Evolutionary conservation across 805 yeast genomes (phyloP).

Genomic region (Blastobotrys attinorum): DNA sequence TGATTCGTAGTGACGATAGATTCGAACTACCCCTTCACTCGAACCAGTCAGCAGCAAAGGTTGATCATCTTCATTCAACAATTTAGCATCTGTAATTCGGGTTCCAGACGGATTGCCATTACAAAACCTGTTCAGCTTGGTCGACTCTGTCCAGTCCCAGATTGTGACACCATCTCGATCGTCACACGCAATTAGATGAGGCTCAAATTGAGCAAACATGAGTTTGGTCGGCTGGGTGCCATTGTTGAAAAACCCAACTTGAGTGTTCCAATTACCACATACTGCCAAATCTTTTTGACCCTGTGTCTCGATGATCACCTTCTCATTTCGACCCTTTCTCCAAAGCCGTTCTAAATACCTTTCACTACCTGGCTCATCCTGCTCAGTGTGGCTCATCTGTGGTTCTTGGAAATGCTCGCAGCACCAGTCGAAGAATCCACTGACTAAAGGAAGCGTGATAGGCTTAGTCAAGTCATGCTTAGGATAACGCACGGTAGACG

Average conservation of each 20-base stretch:
- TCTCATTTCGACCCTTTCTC: conserved; percentile 85
- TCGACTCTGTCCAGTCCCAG: conserved; percentile 75
- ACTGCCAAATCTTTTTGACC: conserved; percentile 78
- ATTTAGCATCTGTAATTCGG: conserved; percentile 75
- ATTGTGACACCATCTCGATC: conserved; percentile 76
- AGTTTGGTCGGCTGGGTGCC: conserved; percentile 72
- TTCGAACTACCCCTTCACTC: conserved; percentile 87
- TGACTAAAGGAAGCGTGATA: conserved; percentile 25
- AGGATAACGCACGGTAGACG: conserved; percentile 24
- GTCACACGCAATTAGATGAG: conserved; percentile 69
- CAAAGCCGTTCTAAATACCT: conserved; percentile 76
- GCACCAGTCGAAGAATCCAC: conserved; percentile 35
- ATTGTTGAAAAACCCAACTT: conserved; percentile 52
- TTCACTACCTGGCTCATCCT: conserved; percentile 87
- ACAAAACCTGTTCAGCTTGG: conserved; percentile 58
- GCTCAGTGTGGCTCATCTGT: conserved; percentile 75
- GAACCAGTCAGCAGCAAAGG: conserved; percentile 83
- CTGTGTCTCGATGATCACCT: conserved; percentile 81
- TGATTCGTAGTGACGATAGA: conserved; percentile 69
- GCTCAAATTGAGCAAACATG: conserved; percentile 85
- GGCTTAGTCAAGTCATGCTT: conserved; percentile 17
- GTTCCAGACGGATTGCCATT: conserved; percentile 85
- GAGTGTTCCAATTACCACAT: conserved; percentile 77
- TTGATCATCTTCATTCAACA: conserved; percentile 85
- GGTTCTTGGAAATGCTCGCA: conserved; percentile 96